Evolutionary conservation across 495 filamentous ascomycete species (phyloP).

Genomic region (Lasiosphaeria hispida): DNA sequence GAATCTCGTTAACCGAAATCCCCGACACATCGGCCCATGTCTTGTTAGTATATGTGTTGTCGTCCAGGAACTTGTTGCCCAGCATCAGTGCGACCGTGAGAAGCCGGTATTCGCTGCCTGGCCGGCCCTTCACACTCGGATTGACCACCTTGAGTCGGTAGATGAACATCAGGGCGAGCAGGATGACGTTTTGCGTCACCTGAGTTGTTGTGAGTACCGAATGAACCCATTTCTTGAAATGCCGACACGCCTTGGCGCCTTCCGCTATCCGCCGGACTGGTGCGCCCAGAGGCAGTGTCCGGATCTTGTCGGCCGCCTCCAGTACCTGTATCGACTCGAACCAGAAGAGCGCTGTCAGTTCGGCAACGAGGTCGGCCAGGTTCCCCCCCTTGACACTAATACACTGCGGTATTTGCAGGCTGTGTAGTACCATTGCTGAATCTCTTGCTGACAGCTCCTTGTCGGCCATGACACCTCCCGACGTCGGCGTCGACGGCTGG

Average conservation of each 20-base stretch:
- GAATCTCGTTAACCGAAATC: conserved; percentile 91
- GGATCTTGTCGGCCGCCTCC: conserved; percentile 65
- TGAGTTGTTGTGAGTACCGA: conserved; percentile 90
- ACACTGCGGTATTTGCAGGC: conserved; percentile 66
- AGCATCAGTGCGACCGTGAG: conserved; percentile 97
- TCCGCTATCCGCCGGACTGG: conserved; percentile 56
- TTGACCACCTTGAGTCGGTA: conserved; percentile 90
- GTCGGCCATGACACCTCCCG: conserved; percentile 28
- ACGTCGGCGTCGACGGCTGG: conserved; percentile 34
- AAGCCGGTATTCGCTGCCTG: conserved; percentile 92
- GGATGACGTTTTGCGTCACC: conserved; percentile 92
- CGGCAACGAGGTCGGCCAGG: conserved; percentile 77
- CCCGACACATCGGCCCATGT: conserved; percentile 99
- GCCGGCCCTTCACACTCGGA: conserved; percentile 79
- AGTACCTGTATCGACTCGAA: conserved; percentile 85
- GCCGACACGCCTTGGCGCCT: conserved; percentile 71
- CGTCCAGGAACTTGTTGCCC: conserved; percentile 97
- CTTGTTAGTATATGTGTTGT: conserved; percentile 99
- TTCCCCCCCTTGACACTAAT: conserved; percentile 72
- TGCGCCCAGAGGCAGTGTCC: conserved; percentile 36
- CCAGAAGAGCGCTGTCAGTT: conserved; percentile 98
- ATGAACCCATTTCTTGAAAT: conserved; percentile 92
- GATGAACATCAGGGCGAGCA: conserved; percentile 89
- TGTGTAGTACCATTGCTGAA: conserved; percentile 54
- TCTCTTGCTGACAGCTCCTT: conserved; percentile 32